These are phyloP conservation scores for Calonectria hawksworthii DNA, from an alignment of 2,329 filamentous ascomycete genomes.

Conservation along the genomic window DNA sequence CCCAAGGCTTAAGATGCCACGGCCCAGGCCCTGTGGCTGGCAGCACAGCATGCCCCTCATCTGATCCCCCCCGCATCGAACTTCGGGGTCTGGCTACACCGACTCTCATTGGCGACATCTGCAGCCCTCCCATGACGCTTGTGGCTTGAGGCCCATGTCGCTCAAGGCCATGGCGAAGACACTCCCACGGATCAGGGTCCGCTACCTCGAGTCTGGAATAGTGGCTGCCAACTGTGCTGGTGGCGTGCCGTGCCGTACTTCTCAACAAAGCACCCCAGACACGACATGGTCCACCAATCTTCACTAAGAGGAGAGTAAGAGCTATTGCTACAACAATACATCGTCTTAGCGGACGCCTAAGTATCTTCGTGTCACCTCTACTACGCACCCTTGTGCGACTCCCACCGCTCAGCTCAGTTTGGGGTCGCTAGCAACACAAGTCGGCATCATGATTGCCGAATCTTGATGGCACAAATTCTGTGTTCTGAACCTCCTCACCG, in stretches of 20 bases:
- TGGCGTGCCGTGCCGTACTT: constrained; percentile 24
- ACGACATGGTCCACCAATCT: neutral
- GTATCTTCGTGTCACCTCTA: constrained; percentile 24
- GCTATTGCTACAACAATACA: constrained; percentile 17
- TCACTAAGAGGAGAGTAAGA: constrained; percentile 1
- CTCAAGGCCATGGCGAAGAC: constrained; percentile 23
- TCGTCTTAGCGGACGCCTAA: constrained; percentile 23
- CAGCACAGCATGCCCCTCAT: constrained; percentile 37
- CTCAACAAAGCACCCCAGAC: constrained; percentile 39
- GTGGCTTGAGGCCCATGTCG: constrained; percentile 13
- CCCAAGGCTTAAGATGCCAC: constrained; percentile 1
- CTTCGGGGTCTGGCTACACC: constrained; percentile 34
- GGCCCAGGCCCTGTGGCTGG: constrained; percentile 26
- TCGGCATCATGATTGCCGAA: neutral
- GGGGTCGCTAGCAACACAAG: neutral
- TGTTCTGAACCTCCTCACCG: neutral
- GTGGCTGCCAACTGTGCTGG: constrained; percentile 10
- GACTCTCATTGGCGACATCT: constrained; percentile 31
- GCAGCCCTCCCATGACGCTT: constrained; percentile 16
- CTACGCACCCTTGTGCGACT: neutral
- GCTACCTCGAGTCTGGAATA: neutral
- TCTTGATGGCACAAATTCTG: neutral
- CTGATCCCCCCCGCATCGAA: constrained; percentile 40
- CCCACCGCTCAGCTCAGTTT: neutral
- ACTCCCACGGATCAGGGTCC: constrained; percentile 13